phyloP scores from a whole-genome alignment of 148 eudicot species.

The Camellia sinensis region DNA sequence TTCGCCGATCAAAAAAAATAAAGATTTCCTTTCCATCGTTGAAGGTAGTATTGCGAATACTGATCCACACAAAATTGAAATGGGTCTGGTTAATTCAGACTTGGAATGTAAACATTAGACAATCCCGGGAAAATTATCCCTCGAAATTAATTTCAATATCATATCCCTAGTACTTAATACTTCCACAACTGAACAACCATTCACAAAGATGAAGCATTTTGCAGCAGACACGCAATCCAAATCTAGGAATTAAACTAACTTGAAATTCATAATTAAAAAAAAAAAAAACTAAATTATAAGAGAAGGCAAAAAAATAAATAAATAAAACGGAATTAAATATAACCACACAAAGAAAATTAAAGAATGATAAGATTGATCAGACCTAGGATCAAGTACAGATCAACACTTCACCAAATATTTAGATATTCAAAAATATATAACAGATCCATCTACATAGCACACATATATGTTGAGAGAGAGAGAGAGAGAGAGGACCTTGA shows the following conservation, averaged over 20 bases:
- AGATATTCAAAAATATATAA: neutral
- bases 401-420: neutral
- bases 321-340: neutral
- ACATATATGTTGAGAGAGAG: neutral
- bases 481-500: conserved; percentile 42
- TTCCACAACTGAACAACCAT: neutral
- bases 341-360: neutral
- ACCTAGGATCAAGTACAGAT: neutral
- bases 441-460: neutral
- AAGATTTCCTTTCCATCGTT: neutral
- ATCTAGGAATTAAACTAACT: neutral
- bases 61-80: neutral
- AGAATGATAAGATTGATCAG: neutral
- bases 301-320: neutral
- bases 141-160: neutral
- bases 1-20: neutral
- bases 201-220: neutral
- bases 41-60: neutral
- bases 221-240: neutral
- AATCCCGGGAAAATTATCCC: neutral
- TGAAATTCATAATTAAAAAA: neutral
- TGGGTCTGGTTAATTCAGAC: conserved; percentile 1
- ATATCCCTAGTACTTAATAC: neutral
- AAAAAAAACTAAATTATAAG: neutral
- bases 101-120: neutral